These are phyloP conservation scores for Knoxia roxburghii DNA, from an alignment of 257 asterid species.

Conservation along the genomic window DNA sequence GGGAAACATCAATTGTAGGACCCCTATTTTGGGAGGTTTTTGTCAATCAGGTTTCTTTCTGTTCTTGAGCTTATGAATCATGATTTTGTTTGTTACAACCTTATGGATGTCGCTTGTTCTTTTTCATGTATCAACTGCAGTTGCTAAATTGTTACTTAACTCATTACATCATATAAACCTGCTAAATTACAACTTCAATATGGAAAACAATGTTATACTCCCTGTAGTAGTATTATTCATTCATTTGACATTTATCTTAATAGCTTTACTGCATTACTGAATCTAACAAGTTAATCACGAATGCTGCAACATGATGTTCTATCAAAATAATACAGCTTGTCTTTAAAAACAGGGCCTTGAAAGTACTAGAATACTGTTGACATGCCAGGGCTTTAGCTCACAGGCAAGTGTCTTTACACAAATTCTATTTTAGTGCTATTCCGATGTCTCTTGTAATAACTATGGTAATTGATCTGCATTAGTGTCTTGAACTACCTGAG, in stretches of 20 bases:
- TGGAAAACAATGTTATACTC: not conserved
- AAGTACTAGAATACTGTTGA: slow-evolving; percentile 56
- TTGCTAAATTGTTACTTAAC: not conserved
- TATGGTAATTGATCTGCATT: not conserved
- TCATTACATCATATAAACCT: not conserved
- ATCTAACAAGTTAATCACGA: slow-evolving; percentile 9
- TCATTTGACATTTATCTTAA: not conserved
- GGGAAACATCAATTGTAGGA: slow-evolving; percentile 80
- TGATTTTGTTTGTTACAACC: too few species aligned
- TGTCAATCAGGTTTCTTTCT: slow-evolving; percentile 55
- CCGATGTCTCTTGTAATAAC: not conserved
- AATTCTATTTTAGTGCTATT: not conserved
- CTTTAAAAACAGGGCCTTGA: slow-evolving; percentile 57
- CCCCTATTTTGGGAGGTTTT: slow-evolving; percentile 88
- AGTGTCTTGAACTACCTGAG: slow-evolving; percentile 80
- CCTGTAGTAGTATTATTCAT: not conserved
- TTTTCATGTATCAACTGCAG: not conserved
- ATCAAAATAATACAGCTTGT: not conserved
- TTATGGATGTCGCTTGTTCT: not conserved
- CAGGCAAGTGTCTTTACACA: slow-evolving; percentile 36
- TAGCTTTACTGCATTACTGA: not conserved
- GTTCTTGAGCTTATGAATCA: not conserved
- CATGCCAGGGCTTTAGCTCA: slow-evolving; percentile 72
- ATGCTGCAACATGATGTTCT: not conserved
- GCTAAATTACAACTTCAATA: not conserved